Percentiles rank a stretch among this genome's conserved stretches.
phyloP scores from a whole-genome alignment of 495 filamentous ascomycete species.

The Astrocystis sublimbata region DNA sequence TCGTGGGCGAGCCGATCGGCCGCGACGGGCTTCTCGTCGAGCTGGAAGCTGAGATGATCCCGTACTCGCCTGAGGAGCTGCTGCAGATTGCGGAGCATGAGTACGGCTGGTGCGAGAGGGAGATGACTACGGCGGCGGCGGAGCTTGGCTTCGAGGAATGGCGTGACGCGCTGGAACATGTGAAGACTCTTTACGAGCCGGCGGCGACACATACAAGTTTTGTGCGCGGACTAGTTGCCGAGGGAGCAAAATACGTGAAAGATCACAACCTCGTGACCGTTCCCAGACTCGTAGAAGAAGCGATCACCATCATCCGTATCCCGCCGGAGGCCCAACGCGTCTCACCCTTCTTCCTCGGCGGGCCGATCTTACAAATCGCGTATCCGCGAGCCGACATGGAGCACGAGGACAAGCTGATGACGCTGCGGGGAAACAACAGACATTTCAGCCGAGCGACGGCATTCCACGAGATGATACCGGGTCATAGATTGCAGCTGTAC shows the following conservation, averaged over 20 bases:
- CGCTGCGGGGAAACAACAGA: constrained; percentile 54
- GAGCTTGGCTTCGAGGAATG: constrained; percentile 39
- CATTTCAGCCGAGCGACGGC: constrained; percentile 54
- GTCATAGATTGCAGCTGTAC: constrained; percentile 53
- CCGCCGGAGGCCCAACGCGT: constrained; percentile 47
- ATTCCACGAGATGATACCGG: constrained; percentile 58
- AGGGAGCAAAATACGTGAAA: constrained; percentile 45
- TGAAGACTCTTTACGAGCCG: constrained; percentile 52
- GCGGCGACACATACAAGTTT: constrained; percentile 50
- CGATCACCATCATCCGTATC: constrained; percentile 56
- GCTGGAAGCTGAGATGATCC: constrained; percentile 47
- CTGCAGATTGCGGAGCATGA: constrained; percentile 47
- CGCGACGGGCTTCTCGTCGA: constrained; percentile 43
- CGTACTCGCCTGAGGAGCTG: constrained; percentile 51
- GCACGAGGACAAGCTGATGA: constrained; percentile 53
- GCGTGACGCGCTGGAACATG: constrained; percentile 51
- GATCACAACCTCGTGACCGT: constrained; percentile 53
- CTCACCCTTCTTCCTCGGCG: constrained; percentile 57
- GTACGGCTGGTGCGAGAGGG: constrained; percentile 45
- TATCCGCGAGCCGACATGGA: constrained; percentile 52
- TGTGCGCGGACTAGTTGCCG: constrained; percentile 42
- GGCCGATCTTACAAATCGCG: constrained; percentile 47
- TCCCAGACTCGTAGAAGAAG: constrained; percentile 48
- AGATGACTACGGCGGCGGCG: constrained; percentile 42
- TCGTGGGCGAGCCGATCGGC: constrained; percentile 54